Base-by-base conservation (phyloP, 2,329 filamentous ascomycete species). In the Aureobasidium sp. region DNA sequence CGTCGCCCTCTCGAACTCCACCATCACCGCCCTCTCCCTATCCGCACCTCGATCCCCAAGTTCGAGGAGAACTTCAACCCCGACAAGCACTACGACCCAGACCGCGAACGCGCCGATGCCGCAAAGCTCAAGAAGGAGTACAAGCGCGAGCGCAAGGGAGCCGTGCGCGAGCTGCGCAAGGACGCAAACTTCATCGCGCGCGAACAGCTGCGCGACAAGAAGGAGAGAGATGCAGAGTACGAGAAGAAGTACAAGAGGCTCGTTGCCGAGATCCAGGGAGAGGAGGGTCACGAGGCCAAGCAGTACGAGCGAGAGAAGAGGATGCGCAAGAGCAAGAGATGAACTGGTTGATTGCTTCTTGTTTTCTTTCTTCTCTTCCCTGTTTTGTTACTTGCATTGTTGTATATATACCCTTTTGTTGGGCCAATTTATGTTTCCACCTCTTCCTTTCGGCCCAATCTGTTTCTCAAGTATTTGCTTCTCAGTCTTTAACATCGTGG, bases 41-140 rank as follows among this genome's bases (percentile, higher is more conserved):
- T 97, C 79, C 92, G 93, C 75, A 87, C 86, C 8, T 87, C 84
- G 63, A 86, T 97, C 51, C 94, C 94, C 75, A 96, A 96, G 75
- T 99, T 97, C 78, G 94, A 97, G 78, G 93, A 97, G 73, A 83
- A 84, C 63, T 99, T 91, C 83, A 94, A 96, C 74, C 94, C 94
- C 3, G 86, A 89, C 78, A 93, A 91, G 78, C 94, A 97, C 82
- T 97, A 99, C 83, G 95, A 99, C 72, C 91, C 91, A 0, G 89
- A 99, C 76, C 87, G 87, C 68, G 91, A 96, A 76, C 89, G 94
- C 37, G 87, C 90, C 25, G 91, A 97, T 71, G 77, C 89, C 65
- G 87, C 87, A 71, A 94, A 92, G 75, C 83, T 99, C 71, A 87
- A 87, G 78, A 87, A 87, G 65, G 93, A 97, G 79, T 90, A 92